Conservation (phyloP, 1,284 basidiomycete species). For the Ceratobasidium papillatum region DNA sequence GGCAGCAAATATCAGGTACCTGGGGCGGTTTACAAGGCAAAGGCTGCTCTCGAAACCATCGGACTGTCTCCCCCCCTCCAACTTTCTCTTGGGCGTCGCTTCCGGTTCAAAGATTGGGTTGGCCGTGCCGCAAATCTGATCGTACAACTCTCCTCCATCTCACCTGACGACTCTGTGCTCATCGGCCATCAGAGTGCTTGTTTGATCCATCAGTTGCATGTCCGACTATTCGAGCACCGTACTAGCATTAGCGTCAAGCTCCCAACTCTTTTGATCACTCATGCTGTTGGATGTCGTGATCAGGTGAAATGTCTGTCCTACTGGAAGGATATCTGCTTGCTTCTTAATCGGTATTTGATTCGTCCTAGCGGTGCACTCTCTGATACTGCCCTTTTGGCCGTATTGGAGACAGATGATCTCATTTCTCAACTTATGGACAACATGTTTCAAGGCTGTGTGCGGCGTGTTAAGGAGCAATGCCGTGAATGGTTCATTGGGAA, state of each 20-base stretch:
- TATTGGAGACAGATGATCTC: background rate
- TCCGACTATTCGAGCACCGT: background rate
- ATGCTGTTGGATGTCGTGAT: background rate
- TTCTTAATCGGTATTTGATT: background rate
- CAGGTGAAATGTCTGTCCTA: background rate
- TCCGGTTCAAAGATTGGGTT: background rate
- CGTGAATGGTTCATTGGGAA: background rate
- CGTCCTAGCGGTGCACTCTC: background rate
- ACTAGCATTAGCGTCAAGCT: background rate
- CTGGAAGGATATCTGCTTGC: background rate
- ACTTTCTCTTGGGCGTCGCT: background rate
- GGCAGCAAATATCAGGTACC: background rate
- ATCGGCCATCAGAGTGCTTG: background rate
- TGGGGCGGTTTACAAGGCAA: background rate
- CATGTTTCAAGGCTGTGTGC: background rate
- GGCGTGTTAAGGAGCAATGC: background rate
- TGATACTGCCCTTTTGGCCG: background rate
- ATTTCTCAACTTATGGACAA: background rate
- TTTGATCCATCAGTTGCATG: background rate
- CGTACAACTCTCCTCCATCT: background rate
- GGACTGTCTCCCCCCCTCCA: background rate
- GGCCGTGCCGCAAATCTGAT: background rate
- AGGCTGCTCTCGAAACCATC: background rate
- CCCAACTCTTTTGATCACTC: background rate
- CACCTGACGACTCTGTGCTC: background rate